Conservation (phyloP, 108 stramenopile species). For the Fistulifera solaris region DNA sequence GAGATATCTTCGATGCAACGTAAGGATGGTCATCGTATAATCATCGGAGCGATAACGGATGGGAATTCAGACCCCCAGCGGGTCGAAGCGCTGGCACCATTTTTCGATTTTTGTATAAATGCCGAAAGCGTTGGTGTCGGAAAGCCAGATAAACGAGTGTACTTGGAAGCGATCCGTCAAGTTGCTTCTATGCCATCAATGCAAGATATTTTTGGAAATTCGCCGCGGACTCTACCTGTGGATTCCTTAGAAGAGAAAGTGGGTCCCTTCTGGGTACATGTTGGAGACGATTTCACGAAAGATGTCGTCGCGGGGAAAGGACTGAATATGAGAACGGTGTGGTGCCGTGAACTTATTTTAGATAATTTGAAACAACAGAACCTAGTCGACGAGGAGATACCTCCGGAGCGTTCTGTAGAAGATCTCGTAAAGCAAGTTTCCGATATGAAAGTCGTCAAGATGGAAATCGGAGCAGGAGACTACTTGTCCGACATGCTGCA, state of each 20-base stretch:
- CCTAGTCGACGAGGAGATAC: background rate
- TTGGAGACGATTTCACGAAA: constrained; percentile 82
- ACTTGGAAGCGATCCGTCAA: constrained; percentile 40
- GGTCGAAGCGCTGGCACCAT: constrained; percentile 23
- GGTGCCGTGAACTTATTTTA: constrained; percentile 53
- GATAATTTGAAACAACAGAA: constrained; percentile 16
- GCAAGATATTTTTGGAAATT: constrained; percentile 11
- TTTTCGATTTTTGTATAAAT: constrained; percentile 73
- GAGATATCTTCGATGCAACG: constrained; percentile 19
- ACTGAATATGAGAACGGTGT: constrained; percentile 71
- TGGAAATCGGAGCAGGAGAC: constrained; percentile 41
- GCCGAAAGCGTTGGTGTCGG: constrained; percentile 71
- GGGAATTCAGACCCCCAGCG: constrained; percentile 71
- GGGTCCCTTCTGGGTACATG: constrained; percentile 80
- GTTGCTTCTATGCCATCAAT: constrained; percentile 15
- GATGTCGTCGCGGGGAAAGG: constrained; percentile 77
- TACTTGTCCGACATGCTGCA: constrained; percentile 30
- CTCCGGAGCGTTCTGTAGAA: constrained; percentile 2
- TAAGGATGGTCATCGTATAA: constrained; percentile 18
- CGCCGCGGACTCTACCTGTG: background rate
- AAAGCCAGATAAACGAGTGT: constrained; percentile 68
- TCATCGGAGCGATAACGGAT: constrained; percentile 81
- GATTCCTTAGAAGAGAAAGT: constrained; percentile 25
- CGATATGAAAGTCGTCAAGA: constrained; percentile 19
- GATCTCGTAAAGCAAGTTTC: constrained; percentile 20